phyloP scores from a whole-genome alignment of 352 stramenopile genomes.

The Pythium rishiriense region DNA sequence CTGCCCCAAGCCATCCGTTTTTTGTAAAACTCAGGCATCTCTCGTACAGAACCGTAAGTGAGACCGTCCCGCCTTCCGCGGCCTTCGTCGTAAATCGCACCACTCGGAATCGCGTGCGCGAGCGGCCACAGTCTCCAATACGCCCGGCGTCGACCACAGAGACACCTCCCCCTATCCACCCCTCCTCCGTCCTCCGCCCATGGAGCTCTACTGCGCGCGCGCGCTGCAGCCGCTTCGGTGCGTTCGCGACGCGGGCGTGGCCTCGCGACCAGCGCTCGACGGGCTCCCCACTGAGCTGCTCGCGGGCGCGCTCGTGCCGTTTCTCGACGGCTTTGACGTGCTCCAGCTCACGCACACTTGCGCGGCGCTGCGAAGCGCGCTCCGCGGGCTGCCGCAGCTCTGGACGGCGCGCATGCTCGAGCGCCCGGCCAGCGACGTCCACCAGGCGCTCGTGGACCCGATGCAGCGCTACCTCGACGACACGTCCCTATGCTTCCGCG shows the following conservation, averaged over 20 bases:
- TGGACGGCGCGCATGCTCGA: slow-evolving; percentile 22
- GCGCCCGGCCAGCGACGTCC: slow-evolving; percentile 15
- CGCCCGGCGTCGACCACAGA: slow-evolving; percentile 16
- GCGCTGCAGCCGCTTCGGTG: slow-evolving; percentile 15
- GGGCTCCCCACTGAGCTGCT: slow-evolving; percentile 27
- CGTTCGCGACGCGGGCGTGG: not conserved
- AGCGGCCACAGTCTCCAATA: not conserved
- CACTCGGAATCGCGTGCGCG: not conserved
- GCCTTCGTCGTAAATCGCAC: no score
- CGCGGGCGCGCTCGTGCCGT: slow-evolving; percentile 19
- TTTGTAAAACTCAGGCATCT: not conserved
- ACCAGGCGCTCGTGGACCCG: slow-evolving; percentile 16
- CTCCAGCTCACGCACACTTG: slow-evolving; percentile 32
- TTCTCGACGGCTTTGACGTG: slow-evolving; percentile 33
- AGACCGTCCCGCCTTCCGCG: not conserved
- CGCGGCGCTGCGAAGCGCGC: not conserved
- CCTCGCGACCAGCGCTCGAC: slow-evolving; percentile 4
- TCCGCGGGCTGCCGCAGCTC: slow-evolving; percentile 11
- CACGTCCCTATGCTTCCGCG: slow-evolving; percentile 17
- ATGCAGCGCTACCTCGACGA: slow-evolving; percentile 18
- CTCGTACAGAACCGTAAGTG: not conserved
- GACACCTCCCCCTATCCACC: not conserved
- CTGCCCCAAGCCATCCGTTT: not conserved
- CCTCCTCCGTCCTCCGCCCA: slow-evolving; percentile 1
- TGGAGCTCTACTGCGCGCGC: slow-evolving; percentile 18